phyloP scores from a whole-genome alignment of 371 early-diverging fungal genomes.

The Syncephalastrum racemosum region DNA sequence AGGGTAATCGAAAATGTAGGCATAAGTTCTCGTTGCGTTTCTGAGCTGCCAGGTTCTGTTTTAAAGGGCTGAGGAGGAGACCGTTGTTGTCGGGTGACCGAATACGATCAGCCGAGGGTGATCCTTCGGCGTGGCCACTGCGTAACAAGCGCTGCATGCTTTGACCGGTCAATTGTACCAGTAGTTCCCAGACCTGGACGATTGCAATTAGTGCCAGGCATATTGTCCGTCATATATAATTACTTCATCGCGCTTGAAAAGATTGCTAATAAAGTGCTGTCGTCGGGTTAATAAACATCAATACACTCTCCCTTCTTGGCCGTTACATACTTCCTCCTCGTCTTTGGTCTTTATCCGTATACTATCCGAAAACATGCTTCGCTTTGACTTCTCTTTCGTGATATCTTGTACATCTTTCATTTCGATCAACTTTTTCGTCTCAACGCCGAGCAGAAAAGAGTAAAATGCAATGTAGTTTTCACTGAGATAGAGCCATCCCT shows the following conservation, averaged over 20 bases:
- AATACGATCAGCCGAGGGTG: slow-evolving; percentile 5
- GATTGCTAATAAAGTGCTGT: slow-evolving; percentile 84
- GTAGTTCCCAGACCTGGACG: slow-evolving; percentile 76
- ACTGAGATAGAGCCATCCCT: slow-evolving; percentile 97
- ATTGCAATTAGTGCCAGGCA: not conserved
- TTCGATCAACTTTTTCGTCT: slow-evolving; percentile 87
- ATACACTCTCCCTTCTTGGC: not conserved
- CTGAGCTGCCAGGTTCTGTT: slow-evolving; percentile 62
- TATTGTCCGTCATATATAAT: not conserved
- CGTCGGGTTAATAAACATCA: not conserved
- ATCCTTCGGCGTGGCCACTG: slow-evolving; percentile 3
- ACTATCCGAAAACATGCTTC: slow-evolving; percentile 86
- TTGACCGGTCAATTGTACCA: slow-evolving; percentile 83
- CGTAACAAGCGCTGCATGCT: slow-evolving; percentile 87
- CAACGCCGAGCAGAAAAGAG: slow-evolving; percentile 88
- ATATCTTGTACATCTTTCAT: slow-evolving; percentile 89
- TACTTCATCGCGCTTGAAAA: slow-evolving; percentile 91
- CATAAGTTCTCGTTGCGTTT: slow-evolving; percentile 78
- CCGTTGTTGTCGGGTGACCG: slow-evolving; percentile 7
- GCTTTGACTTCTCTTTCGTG: slow-evolving; percentile 82
- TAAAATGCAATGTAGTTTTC: slow-evolving; percentile 93
- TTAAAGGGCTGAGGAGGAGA: slow-evolving; percentile 49
- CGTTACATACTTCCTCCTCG: slow-evolving; percentile 61
- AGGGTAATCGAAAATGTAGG: slow-evolving; percentile 67
- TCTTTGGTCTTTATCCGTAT: slow-evolving; percentile 80